Percentiles rank a stretch among this genome's conserved stretches.
These are phyloP conservation scores for Geranium rotundifolium DNA, from an alignment of 345 rosid species.

Conservation along the genomic window DNA sequence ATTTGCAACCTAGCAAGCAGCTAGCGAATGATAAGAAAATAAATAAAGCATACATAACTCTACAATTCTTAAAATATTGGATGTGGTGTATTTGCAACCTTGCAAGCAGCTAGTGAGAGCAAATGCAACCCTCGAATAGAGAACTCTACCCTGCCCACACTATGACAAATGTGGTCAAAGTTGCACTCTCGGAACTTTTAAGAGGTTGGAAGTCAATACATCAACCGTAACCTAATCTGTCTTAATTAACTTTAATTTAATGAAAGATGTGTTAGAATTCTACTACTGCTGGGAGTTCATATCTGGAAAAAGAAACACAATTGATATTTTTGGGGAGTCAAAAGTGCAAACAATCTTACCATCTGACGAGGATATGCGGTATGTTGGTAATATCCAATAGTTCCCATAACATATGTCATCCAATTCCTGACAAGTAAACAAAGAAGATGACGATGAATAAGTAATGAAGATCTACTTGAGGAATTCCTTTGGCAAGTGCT, in stretches of 20 bases:
- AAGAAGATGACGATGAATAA: not conserved
- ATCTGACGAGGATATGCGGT: conserved; percentile 29
- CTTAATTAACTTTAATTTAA: not conserved
- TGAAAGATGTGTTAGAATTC: not conserved
- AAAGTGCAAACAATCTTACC: conserved; percentile 33
- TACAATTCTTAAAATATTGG: too few species aligned
- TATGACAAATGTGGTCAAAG: not conserved
- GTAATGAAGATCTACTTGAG: not conserved
- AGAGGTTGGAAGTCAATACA: not conserved
- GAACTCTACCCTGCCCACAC: not conserved
- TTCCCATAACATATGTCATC: conserved; percentile 42
- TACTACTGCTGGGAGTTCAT: not conserved
- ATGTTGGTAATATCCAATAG: conserved; percentile 55
- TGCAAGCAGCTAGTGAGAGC: too few species aligned
- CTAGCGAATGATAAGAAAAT: too few species aligned
- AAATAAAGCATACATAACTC: too few species aligned
- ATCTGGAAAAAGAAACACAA: not conserved
- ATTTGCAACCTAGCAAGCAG: too few species aligned
- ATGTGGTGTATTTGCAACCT: too few species aligned
- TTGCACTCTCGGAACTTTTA: not conserved
- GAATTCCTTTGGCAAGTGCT: not conserved
- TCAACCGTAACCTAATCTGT: not conserved
- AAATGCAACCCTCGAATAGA: too few species aligned
- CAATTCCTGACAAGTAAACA: conserved; percentile 36
- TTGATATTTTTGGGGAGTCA: too few species aligned